phyloP scores from a whole-genome alignment of 768 basidiomycete genomes.

The Podaxis rugospora region DNA sequence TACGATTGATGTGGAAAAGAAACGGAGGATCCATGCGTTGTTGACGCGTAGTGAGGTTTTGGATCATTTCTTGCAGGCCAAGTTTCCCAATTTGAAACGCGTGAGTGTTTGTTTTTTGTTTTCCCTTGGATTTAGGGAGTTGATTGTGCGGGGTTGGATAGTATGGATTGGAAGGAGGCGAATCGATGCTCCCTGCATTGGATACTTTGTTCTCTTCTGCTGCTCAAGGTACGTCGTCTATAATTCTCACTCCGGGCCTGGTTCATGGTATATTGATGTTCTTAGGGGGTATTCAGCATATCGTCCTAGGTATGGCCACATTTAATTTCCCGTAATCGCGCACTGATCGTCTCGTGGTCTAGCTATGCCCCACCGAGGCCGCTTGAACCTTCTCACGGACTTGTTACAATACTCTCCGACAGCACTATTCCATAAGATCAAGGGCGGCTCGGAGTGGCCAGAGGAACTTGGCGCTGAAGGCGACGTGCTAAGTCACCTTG shows the following conservation, averaged over 20 bases:
- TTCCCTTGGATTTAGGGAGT: not conserved
- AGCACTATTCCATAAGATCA: constrained; percentile 83
- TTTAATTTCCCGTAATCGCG: not conserved
- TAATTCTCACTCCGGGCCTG: not conserved
- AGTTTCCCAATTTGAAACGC: constrained; percentile 85
- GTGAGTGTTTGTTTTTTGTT: constrained; percentile 23
- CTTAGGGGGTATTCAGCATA: constrained; percentile 58
- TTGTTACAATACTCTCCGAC: constrained; percentile 64
- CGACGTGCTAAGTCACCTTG: constrained; percentile 85
- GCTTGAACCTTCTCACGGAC: constrained; percentile 81
- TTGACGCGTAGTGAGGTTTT: constrained; percentile 76
- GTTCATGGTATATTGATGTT: not conserved
- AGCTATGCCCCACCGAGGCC: constrained; percentile 87
- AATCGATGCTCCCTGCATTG: constrained; percentile 89
- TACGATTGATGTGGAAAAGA: constrained; percentile 29
- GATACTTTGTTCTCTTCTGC: constrained; percentile 71
- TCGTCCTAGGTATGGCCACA: constrained; percentile 46
- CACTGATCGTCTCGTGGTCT: not conserved
- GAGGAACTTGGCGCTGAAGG: constrained; percentile 66
- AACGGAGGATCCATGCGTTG: constrained; percentile 60
- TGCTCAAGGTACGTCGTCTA: constrained; percentile 39
- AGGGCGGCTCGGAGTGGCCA: constrained; percentile 69
- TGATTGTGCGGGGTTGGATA: constrained; percentile 24
- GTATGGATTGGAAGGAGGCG: constrained; percentile 89
- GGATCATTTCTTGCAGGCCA: constrained; percentile 80